Percentiles rank a stretch among this genome's conserved stretches.
Conservation (phyloP, 2,329 filamentous ascomycete genomes). For the Cladosporium sp. region DNA sequence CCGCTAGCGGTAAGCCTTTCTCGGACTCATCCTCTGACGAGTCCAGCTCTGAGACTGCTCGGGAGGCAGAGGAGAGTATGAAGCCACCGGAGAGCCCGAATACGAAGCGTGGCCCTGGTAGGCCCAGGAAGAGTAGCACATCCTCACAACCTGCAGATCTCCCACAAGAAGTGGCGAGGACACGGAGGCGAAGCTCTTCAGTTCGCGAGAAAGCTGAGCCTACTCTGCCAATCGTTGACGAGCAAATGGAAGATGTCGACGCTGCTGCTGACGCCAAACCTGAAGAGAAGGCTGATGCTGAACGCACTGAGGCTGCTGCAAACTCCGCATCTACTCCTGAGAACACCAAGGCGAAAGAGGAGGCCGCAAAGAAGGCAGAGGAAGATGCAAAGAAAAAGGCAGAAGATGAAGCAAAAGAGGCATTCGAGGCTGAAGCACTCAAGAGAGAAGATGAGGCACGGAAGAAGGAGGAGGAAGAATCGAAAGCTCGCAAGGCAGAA, state of each 20-base stretch:
- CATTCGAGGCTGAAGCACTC: conserved; percentile 16
- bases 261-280: conserved; percentile 11
- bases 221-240: conserved; percentile 22
- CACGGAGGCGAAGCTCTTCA: conserved; percentile 25
- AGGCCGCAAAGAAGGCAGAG: conserved; percentile 11
- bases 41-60: conserved; percentile 20
- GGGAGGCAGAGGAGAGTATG: conserved; percentile 21
- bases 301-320: neutral
- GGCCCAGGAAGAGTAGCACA: conserved; percentile 26
- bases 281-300: conserved; percentile 8
- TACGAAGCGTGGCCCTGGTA: conserved; percentile 19
- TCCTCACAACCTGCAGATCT: conserved; percentile 21
- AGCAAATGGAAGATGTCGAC: conserved; percentile 14
- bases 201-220: conserved; percentile 20
- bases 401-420: conserved; percentile 21
- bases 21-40: conserved; percentile 28
- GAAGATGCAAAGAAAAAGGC: conserved; percentile 18
- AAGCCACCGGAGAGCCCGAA: conserved; percentile 26
- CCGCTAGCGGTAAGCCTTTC: conserved; percentile 25
- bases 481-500: conserved; percentile 10
- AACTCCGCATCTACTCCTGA: neutral
- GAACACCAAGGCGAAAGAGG: conserved; percentile 14
- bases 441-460: conserved; percentile 20
- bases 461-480: conserved; percentile 17
- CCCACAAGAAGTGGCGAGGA: conserved; percentile 15